Evolutionary conservation across 495 filamentous ascomycete genomes (phyloP).

Genomic region (Pyrenopolyporus hunteri): DNA sequence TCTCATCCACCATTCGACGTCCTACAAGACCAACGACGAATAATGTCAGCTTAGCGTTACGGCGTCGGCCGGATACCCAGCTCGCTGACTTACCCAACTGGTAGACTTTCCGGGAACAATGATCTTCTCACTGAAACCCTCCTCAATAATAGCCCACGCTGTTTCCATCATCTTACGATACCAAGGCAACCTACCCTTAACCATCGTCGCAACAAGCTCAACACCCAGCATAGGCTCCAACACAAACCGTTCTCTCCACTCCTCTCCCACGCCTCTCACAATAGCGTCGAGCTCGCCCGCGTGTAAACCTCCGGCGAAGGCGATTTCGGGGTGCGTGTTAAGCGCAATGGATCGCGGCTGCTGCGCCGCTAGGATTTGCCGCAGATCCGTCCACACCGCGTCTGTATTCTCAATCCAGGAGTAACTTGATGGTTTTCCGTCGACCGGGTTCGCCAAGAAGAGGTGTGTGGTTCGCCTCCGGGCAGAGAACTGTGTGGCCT

Average conservation of each 20-base stretch:
- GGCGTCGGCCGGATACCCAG: not conserved
- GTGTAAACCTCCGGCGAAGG: slow-evolving; percentile 53
- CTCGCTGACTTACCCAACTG: slow-evolving; percentile 42
- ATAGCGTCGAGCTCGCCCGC: slow-evolving; percentile 50
- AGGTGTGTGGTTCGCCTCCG: slow-evolving; percentile 52
- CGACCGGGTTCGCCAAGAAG: slow-evolving; percentile 46
- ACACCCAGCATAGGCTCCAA: slow-evolving; percentile 51
- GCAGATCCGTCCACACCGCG: slow-evolving; percentile 45
- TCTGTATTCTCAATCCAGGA: slow-evolving; percentile 54
- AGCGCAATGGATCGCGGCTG: slow-evolving; percentile 47
- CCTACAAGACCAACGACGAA: slow-evolving; percentile 30
- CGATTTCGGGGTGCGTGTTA: slow-evolving; percentile 48
- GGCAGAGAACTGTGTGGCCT: slow-evolving; percentile 51
- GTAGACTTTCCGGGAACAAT: slow-evolving; percentile 51
- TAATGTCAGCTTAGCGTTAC: slow-evolving; percentile 1
- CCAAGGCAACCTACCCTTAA: slow-evolving; percentile 45
- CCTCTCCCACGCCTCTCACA: slow-evolving; percentile 38
- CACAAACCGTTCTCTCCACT: slow-evolving; percentile 47
- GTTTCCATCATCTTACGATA: slow-evolving; percentile 54
- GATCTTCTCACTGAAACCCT: slow-evolving; percentile 52
- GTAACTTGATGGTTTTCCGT: slow-evolving; percentile 35
- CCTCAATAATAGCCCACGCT: slow-evolving; percentile 55
- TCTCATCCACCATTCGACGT: slow-evolving; percentile 57
- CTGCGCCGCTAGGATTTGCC: slow-evolving; percentile 39
- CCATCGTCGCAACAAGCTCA: slow-evolving; percentile 53